Base-by-base conservation (phyloP, 306 rosid genomes). In the Mucuna pruriens region DNA sequence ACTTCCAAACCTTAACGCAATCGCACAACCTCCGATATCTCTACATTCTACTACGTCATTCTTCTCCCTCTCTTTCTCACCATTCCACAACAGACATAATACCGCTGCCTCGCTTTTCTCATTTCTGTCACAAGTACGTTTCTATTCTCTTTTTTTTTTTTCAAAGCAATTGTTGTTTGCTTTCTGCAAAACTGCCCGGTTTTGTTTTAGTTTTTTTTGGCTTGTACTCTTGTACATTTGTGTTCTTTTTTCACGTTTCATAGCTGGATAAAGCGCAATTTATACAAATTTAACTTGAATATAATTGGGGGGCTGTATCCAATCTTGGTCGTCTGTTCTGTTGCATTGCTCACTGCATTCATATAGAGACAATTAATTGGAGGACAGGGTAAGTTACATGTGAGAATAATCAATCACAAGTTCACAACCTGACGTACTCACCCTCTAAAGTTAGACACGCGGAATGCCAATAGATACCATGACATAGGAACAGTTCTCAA, bases 11-110 rank as follows among this genome's bases (percentile, higher is more conserved):
- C 81, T 45, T 13, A 2, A 44, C 48, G 71, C 45, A 26, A 44
- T 44, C 81, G 22, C n/a, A n/a, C n/a, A 61, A 62, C 6, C 73
- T 75, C 80, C 60, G 44, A 10, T 22, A 7, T 67, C 62, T 77
- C 74, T 16, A 19, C 81, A 49, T 64, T 9, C 20, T 34, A 12
- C 23, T 52, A n/a, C 46, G n/a, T 68, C 5, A 36, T 45, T 69
- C 0, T 23, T 26, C 33, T 39, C 7, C 2, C 65, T 71, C 51
- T 23, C 52, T n/a, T n/a, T 67, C 76, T 77, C 81, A 17, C 65
- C 58, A 46, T 76, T 67, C 67, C 33, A 48, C 49, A 3, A 26
- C 29, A 7, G 20, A 19, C 54, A 4, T 4, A 19, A n/a, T 39
- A 36, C 10, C 40, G 22, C 48, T 13, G 1, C 20, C 9, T 49